Conservation (phyloP, 2,329 filamentous ascomycete genomes). For the Plenodomus lindquistii region DNA sequence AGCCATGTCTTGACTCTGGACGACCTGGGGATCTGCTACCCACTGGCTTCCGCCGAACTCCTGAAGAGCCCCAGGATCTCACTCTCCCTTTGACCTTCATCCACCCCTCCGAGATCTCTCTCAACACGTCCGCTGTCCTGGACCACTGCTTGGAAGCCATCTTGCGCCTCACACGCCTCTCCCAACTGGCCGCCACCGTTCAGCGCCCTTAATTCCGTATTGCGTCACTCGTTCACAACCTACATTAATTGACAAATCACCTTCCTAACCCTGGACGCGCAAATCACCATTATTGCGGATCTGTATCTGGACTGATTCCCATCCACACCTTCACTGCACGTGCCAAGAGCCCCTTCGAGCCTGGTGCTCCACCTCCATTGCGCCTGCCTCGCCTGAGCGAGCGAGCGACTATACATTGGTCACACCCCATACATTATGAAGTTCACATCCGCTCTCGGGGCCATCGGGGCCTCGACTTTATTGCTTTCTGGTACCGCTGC, state of each 20-base stretch:
- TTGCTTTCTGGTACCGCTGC: constrained; percentile 37
- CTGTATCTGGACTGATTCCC: background rate
- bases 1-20: constrained; percentile 4
- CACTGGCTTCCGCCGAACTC: constrained; percentile 5
- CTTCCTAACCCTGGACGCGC: constrained; percentile 1
- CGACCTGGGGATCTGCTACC: constrained; percentile 3
- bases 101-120: constrained; percentile 7
- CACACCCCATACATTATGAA: constrained; percentile 34
- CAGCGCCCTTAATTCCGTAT: constrained; percentile 16
- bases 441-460: constrained; percentile 35
- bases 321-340: constrained; percentile 3
- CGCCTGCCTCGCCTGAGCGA: constrained; percentile 6
- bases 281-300: background rate
- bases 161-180: constrained; percentile 3
- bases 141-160: constrained; percentile 1
- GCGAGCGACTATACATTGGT: constrained; percentile 9
- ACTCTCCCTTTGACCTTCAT: constrained; percentile 10
- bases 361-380: constrained; percentile 30
- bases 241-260: constrained; percentile 20
- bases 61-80: constrained; percentile 15
- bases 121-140: constrained; percentile 16
- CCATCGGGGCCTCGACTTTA: constrained; percentile 36
- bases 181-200: constrained; percentile 4
- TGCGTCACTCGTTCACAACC: constrained; percentile 35
- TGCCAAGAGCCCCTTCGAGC: constrained; percentile 15